phyloP scores from a whole-genome alignment of 441 rosid species.

The Gossypium schwendimanii region DNA sequence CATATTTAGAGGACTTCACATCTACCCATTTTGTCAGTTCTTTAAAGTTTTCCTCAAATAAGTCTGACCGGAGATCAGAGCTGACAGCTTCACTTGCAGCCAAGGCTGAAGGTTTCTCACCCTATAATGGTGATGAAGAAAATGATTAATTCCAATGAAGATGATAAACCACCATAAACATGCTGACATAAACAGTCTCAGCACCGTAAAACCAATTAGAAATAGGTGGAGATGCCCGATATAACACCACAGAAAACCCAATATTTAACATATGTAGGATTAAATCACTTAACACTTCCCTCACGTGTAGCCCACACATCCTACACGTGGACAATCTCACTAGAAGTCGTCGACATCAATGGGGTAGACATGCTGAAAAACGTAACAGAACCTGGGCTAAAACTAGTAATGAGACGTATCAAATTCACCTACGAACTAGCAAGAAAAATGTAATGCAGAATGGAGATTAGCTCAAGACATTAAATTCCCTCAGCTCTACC shows the following conservation, averaged over 20 bases:
- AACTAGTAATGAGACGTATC: background rate
- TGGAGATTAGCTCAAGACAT: background rate
- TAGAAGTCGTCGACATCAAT: background rate
- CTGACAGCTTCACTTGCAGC: slow-evolving; percentile 33
- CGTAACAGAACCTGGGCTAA: background rate
- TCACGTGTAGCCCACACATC: background rate
- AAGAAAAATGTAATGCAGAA: background rate
- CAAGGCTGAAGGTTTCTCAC: slow-evolving; percentile 30
- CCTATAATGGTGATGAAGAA: slow-evolving; percentile 27
- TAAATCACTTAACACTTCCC: background rate
- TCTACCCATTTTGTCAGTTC: slow-evolving; percentile 89
- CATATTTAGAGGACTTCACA: slow-evolving; percentile 69
- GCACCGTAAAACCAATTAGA: background rate
- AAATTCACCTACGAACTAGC: background rate
- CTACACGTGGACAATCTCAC: background rate
- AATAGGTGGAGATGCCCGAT: background rate
- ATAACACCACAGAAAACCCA: background rate
- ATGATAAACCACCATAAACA: background rate
- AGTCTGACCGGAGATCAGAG: slow-evolving; percentile 37
- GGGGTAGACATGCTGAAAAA: background rate
- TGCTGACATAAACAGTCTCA: background rate
- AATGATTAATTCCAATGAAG: background rate
- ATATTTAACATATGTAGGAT: background rate
- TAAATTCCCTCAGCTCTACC: background rate
- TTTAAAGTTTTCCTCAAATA: slow-evolving; percentile 69